Evolutionary conservation across 75 land plant genomes (phyloP).

Genomic region (Adiantum capillusveneris): DNA sequence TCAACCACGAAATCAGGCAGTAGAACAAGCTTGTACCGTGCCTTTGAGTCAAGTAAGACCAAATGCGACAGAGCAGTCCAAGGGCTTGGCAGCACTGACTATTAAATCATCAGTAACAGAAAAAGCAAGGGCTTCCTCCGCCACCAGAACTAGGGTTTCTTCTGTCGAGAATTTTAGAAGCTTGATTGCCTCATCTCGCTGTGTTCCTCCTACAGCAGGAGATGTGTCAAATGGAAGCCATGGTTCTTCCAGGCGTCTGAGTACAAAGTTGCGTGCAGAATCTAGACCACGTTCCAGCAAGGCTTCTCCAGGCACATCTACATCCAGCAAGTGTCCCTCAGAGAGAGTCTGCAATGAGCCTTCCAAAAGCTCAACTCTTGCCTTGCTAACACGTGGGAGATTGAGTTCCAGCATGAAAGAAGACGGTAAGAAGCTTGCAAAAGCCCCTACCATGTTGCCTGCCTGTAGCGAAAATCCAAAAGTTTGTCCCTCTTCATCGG

Average conservation of each 20-base stretch:
- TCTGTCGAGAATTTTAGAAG: neutral
- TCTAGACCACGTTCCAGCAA: neutral
- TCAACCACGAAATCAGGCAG: too few relatives aligned
- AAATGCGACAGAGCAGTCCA: neutral
- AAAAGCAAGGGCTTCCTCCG: conserved; percentile 10
- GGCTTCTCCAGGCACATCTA: neutral
- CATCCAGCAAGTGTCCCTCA: neutral
- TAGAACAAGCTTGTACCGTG: neutral
- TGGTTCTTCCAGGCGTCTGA: too few relatives aligned
- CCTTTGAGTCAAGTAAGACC: neutral
- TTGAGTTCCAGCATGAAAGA: too few relatives aligned
- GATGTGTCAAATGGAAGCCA: neutral
- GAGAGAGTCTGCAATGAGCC: neutral
- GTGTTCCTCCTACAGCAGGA: neutral
- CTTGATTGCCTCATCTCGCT: neutral
- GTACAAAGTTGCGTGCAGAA: neutral
- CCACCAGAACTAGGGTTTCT: neutral
- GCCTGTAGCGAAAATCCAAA: too few relatives aligned
- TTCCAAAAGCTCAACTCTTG: too few relatives aligned
- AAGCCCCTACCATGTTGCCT: too few relatives aligned
- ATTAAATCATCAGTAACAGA: neutral
- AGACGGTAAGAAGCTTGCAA: too few relatives aligned
- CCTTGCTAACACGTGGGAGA: too few relatives aligned
- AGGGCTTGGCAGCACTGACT: neutral
- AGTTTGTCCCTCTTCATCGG: too few relatives aligned